Percentiles rank a stretch among this genome's conserved stretches.
Conservation (phyloP, 2,329 filamentous ascomycete genomes). For the Eutypa lata region DNA sequence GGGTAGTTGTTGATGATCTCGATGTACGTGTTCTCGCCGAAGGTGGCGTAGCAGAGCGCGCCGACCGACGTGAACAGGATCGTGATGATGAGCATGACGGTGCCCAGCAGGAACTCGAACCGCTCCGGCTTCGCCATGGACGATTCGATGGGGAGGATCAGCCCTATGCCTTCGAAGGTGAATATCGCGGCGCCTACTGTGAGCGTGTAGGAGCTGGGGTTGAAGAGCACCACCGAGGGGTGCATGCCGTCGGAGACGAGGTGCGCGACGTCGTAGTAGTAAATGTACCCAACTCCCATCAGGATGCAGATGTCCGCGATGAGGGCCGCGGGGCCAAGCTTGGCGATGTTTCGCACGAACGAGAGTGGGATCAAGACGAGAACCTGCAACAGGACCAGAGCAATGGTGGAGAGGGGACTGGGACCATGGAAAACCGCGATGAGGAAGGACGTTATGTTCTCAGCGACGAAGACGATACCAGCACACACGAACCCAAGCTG, state of each 20-base stretch:
- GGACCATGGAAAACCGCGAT: slow-evolving; percentile 54
- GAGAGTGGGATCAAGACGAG: slow-evolving; percentile 63
- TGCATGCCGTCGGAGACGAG: slow-evolving; percentile 56
- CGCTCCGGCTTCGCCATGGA: slow-evolving; percentile 69
- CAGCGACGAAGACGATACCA: slow-evolving; percentile 73
- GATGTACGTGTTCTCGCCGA: slow-evolving; percentile 65
- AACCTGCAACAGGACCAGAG: slow-evolving; percentile 65
- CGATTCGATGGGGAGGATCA: slow-evolving; percentile 73
- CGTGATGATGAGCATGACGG: slow-evolving; percentile 72
- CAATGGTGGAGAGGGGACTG: slow-evolving; percentile 50
- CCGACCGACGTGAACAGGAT: slow-evolving; percentile 70
- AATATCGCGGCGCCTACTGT: slow-evolving; percentile 74
- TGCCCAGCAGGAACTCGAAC: slow-evolving; percentile 62
- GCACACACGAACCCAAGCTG: slow-evolving; percentile 78
- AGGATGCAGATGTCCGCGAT: slow-evolving; percentile 71
- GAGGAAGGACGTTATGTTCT: slow-evolving; percentile 68
- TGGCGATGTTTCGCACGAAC: slow-evolving; percentile 72
- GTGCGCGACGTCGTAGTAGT: slow-evolving; percentile 62
- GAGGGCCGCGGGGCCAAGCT: slow-evolving; percentile 66
- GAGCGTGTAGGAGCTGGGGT: slow-evolving; percentile 64
- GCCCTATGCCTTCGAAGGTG: slow-evolving; percentile 74
- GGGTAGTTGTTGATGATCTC: slow-evolving; percentile 77
- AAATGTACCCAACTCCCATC: slow-evolving; percentile 69
- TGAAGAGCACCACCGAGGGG: slow-evolving; percentile 64
- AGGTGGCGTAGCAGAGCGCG: slow-evolving; percentile 70